Base-by-base conservation (phyloP, 495 filamentous ascomycete genomes). In the Penicillium verhagenii region DNA sequence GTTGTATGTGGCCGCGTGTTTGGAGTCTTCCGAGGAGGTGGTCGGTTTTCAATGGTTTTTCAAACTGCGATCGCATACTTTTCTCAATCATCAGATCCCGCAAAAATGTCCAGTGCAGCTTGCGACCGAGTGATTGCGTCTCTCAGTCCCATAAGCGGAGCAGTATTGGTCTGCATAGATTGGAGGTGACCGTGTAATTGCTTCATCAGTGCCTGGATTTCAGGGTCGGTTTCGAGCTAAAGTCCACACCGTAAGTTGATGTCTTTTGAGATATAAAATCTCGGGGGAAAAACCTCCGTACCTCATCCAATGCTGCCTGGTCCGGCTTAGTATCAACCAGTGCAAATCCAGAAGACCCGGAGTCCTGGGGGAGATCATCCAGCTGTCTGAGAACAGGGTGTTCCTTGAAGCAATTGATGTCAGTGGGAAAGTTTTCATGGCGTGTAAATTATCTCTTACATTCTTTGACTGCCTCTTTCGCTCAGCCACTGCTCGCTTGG, bases 121-220 rank as follows among this genome's bases (percentile, higher is more conserved):
- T 78, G 75, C 19, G 79, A 77, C 38, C 71, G 63, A 43, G 66
- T 64, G 47, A 86, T 75, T 10, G 81, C 80, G 37, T 81, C 77
- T 11, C 67, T 59, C 39, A 86, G 71, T 3, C 77, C 83, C 7
- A 69, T 50, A 11, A 85, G 69, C 25, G 80, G 77, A n/a, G 68
- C 72, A 2, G 72, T 68, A 56, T 85, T 86, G 44, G 64, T 75
- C 50, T 80, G 74, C 71, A 87, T 78, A 25, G 76, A 83, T 55
- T 79, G 76, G 21, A 86, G 68, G 64, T 85, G 83, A 38, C 74
- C 72, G 44, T 75, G 68, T 10, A 87, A 65, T 56, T 84, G 78
- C 48, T 66, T 71, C 49, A 78, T 58, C 26, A 79, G 46, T 10
- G 33, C 53, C 6, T 52, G 53, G 9, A 70, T 53, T n/a, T 73